Conservation (phyloP, 257 asterid species). For the Lithospermum erythrorhizon region DNA sequence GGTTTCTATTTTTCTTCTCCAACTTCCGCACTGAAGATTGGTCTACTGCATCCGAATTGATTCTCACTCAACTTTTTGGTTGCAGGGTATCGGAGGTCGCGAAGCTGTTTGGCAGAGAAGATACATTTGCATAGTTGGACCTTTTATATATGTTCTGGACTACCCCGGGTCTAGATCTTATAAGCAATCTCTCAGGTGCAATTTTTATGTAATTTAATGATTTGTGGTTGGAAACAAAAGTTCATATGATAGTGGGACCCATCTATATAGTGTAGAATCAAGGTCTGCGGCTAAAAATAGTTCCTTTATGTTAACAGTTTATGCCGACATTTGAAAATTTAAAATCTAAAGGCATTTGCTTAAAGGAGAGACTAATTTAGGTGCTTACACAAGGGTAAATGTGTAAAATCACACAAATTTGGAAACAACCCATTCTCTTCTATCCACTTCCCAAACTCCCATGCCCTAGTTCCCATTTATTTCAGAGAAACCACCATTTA, state of each 20-base stretch:
- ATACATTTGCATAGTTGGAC: slow-evolving; percentile 84
- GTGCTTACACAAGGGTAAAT: no score
- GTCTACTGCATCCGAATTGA: slow-evolving; percentile 10
- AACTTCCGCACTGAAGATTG: background rate
- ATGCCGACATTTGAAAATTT: background rate
- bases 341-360: background rate
- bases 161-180: slow-evolving; percentile 66
- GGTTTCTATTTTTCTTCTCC: slow-evolving; percentile 28
- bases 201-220: background rate
- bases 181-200: slow-evolving; percentile 71
- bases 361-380: no score
- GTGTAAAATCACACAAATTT: no score
- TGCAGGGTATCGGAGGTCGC: slow-evolving; percentile 95
- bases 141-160: slow-evolving; percentile 71
- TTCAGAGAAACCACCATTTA: no score
- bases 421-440: no score
- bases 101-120: slow-evolving; percentile 96
- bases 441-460: no score
- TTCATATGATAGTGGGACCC: background rate
- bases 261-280: background rate
- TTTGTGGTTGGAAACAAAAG: slow-evolving; percentile 5
- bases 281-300: background rate
- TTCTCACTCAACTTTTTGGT: slow-evolving; percentile 9
- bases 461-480: no score
- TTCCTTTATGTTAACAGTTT: background rate